These are phyloP conservation scores for Cystobasidium slooffiae DNA, from an alignment of 1,284 basidiomycete genomes.

Conservation along the genomic window DNA sequence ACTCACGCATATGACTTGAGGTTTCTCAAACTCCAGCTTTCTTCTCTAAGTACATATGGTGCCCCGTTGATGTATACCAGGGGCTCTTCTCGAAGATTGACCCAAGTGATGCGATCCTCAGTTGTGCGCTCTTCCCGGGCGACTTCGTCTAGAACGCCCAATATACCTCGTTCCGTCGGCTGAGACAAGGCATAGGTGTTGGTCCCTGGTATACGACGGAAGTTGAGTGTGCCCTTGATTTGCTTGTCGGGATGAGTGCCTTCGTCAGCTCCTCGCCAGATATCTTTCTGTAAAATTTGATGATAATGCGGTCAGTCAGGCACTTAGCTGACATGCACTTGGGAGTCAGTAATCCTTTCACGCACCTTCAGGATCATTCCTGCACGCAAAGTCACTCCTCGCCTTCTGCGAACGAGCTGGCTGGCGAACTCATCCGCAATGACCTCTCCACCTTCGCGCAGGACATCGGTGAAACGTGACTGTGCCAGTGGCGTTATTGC, in stretches of 20 bases:
- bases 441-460: conserved; percentile 79
- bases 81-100: conserved; percentile 83
- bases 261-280: conserved; percentile 38
- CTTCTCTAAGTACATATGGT: conserved; percentile 57
- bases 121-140: background rate
- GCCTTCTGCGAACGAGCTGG: conserved; percentile 88
- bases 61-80: conserved; percentile 91
- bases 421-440: conserved; percentile 92
- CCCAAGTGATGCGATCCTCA: conserved; percentile 74
- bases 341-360: conserved; percentile 63
- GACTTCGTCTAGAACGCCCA: conserved; percentile 69
- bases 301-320: conserved; percentile 50
- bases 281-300: conserved; percentile 43
- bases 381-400: conserved; percentile 88
- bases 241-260: conserved; percentile 45
- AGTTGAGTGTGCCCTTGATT: conserved; percentile 90
- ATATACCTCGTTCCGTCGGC: conserved; percentile 87
- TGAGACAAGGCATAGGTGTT: conserved; percentile 87
- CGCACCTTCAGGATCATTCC: conserved; percentile 67
- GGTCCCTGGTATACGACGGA: conserved; percentile 81
- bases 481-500: conserved; percentile 23
- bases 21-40: conserved; percentile 56
- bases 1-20: conserved; percentile 54
- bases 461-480: conserved; percentile 62
- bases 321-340: conserved; percentile 77